These are phyloP conservation scores for Chaetomiaceae sp. DNA, from an alignment of 2,329 filamentous ascomycete species.

Conservation along the genomic window DNA sequence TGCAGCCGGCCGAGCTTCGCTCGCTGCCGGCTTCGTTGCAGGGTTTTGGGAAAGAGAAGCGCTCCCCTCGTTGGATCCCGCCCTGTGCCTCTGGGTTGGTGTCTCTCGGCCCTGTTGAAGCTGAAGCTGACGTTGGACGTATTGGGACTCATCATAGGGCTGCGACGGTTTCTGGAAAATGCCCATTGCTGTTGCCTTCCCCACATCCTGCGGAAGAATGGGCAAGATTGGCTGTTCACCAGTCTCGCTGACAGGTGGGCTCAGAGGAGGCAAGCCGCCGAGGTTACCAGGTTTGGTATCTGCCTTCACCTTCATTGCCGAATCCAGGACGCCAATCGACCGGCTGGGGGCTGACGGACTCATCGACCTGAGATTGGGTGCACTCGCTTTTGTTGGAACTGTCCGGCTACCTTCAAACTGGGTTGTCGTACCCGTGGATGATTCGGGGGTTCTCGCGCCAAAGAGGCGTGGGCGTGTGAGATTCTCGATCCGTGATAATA, in stretches of 20 bases:
- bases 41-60: conserved; percentile 40
- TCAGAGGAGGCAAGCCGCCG: conserved; percentile 50
- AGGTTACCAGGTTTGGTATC: conserved; percentile 37
- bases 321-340: conserved; percentile 35
- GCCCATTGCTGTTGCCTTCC: conserved; percentile 70
- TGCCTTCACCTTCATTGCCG: conserved; percentile 31
- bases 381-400: conserved; percentile 56
- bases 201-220: conserved; percentile 70
- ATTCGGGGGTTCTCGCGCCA: conserved; percentile 48
- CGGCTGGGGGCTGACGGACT: conserved; percentile 45
- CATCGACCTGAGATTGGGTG: conserved; percentile 61
- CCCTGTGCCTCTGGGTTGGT: conserved; percentile 44
- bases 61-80: conserved; percentile 42
- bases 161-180: conserved; percentile 65
- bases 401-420: conserved; percentile 41
- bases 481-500: conserved; percentile 74
- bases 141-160: conserved; percentile 80
- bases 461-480: conserved; percentile 60
- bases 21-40: conserved; percentile 31
- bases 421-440: conserved; percentile 43
- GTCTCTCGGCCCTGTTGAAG: conserved; percentile 71
- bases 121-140: conserved; percentile 74
- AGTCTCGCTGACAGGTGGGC: conserved; percentile 66
- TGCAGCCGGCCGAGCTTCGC: conserved; percentile 30
- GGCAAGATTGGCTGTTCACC: conserved; percentile 63